Base-by-base conservation (phyloP, 1,139 yeast genomes). In the Magnusiomyces suaveolens region DNA sequence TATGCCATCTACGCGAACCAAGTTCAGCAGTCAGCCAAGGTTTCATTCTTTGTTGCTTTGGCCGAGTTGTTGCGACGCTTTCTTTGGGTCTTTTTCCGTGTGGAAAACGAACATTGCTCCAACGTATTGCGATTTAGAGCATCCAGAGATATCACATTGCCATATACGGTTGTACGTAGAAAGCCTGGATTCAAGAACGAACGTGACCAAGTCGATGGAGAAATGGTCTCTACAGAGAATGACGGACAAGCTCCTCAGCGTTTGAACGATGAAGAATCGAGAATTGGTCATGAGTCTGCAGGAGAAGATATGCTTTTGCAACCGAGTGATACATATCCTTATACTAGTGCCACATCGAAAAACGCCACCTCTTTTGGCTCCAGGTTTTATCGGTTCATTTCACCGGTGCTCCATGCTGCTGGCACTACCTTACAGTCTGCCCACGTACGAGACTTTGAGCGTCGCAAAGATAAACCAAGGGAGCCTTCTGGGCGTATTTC, bases 101-200 rank as follows among this genome's bases (percentile, higher is more conserved):
- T 92, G 78, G 98, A 92, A 65, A 92, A 92, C 69, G 97, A 92
- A 69, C 98, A 94, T 69, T 82, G 89, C 49, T 84, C 96, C 1
- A 92, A 92, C 66, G 96, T 89, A 14, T 81, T 80, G 53, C 72
- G 87, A 50, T 87, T 84, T 68, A 77, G 95, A 60, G 97, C 97
- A 0, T 84, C 94, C 2, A 80, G 92, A 58, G 96, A 90, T 60
- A 74, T 88, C 3, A 87, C 94, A 2, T 72, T 92, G 54, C 98
- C 98, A 0, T 90, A 88, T 62, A 78, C 82, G 0, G 70, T 80
- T 0, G 65, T 74, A 1, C 53, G 60, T 29, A 49, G 51, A 29
- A 48, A 18, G 39, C 33, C 26, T 26, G 32, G 21, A 1, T 48
- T 16, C n/a, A 4, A 24, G 1, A 32, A 18, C n/a, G 49, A 33